Base-by-base conservation (phyloP, 441 rosid genomes). In the Mallotus japonicus region DNA sequence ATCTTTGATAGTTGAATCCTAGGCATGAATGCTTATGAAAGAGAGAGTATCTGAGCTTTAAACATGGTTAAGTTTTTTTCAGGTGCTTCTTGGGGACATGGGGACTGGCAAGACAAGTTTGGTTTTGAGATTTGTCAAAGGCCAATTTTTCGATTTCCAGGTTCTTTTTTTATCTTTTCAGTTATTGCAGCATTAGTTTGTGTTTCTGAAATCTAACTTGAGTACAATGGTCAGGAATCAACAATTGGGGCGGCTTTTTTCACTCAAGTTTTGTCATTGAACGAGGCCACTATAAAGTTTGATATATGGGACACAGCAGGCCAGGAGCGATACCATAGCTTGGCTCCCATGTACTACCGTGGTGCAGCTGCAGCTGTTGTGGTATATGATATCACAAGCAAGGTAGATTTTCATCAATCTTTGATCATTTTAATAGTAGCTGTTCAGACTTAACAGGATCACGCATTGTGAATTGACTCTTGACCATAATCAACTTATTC, bases 261-360 rank as follows among this genome's bases (percentile, higher is more conserved):
- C 83, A 91, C 92, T 71, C 89, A 89, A 80, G 90, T 91, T 77
- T 58, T 91, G 76, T 85, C 92, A 5, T 67, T 91, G 65, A 87
- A 83, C 34, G 93, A 89, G 72, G 88, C 83, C 5, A 86, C 91
- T 57, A 69, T 91, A 57, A 91, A 91, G 78, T 91, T 91, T 81
- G 96, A 91, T 70, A 85, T 91, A 82, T 91, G 96, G 93, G 96
- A 91, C 78, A 89, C 92, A 0, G 93, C 96, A 14, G 96, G 93
- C 44, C 96, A 91, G 80, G 96, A 91, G 73, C 73, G 96, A 55
- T 91, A 91, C 77, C 90, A 89, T 74, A 90, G 96, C 82, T 83
- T 90, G 85, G 93, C 96, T 74, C 96, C 96, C 0, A 90, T 91
- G 92, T 91, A 91, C 76, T 91, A 90, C 59, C 92, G 93, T 0